Conservation (phyloP, 2,329 filamentous ascomycete species). For the Fusarium temperatum region DNA sequence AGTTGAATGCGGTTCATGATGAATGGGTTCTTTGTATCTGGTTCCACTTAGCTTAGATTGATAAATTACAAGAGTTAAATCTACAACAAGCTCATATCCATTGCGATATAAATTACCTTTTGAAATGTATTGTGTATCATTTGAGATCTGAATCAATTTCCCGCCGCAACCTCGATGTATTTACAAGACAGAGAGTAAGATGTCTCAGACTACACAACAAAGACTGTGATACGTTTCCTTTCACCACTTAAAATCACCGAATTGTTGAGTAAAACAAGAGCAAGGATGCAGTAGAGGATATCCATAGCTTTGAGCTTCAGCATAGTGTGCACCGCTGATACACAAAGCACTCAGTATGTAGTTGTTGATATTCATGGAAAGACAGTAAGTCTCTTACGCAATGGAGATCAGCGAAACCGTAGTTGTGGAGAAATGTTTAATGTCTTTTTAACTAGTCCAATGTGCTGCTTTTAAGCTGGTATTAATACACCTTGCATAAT, state of each 20-base stretch:
- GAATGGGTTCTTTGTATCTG: background rate
- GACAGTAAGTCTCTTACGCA: no score
- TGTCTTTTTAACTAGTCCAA: rapidly evolving
- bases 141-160: rapidly evolving
- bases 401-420: rapidly evolving
- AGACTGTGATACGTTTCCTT: no score
- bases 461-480: no score
- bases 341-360: rapidly evolving
- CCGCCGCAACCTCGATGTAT: background rate
- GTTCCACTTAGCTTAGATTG: background rate
- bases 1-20: background rate
- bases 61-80: background rate
- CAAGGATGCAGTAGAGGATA: no score
- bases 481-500: rapidly evolving
- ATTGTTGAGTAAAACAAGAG: rapidly evolving
- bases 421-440: rapidly evolving
- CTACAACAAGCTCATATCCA: background rate
- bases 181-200: rapidly evolving
- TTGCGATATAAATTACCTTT: rapidly evolving
- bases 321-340: rapidly evolving
- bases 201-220: rapidly evolving
- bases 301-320: no score
- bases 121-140: rapidly evolving
- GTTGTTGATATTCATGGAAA: rapidly evolving
- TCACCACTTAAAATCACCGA: rapidly evolving